A percentile compares a stretch with the other conserved stretches of the same genome.
These are phyloP conservation scores for Tulasnella sp. DNA, from an alignment of 768 basidiomycete species.

Conservation along the genomic window DNA sequence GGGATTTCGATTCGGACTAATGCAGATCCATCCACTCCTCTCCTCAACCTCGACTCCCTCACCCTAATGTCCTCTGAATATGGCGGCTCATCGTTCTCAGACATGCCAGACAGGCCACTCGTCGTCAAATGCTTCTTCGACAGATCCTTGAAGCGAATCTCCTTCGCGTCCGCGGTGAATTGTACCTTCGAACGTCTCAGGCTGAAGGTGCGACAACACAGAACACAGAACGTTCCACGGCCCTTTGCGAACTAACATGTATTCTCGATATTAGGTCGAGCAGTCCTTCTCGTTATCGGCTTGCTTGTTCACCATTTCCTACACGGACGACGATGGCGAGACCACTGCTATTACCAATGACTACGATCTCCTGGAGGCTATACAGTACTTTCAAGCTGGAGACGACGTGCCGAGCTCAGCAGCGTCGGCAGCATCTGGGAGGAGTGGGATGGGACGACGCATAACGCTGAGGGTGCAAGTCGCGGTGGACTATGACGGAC, in stretches of 20 bases:
- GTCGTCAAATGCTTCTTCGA: constrained; percentile 85
- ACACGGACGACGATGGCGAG: constrained; percentile 89
- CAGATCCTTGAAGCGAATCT: constrained; percentile 71
- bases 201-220: constrained; percentile 60
- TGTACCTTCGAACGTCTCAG: constrained; percentile 77
- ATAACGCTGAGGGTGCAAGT: constrained; percentile 80
- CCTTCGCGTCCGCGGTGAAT: constrained; percentile 75
- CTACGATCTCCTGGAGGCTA: constrained; percentile 79
- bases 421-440: constrained; percentile 69
- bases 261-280: constrained; percentile 61
- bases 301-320: constrained; percentile 71
- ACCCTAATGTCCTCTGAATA: constrained; percentile 36
- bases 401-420: constrained; percentile 67
- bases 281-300: constrained; percentile 78
- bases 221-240: neutral
- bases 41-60: neutral
- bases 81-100: constrained; percentile 35
- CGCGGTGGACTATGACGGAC: constrained; percentile 86
- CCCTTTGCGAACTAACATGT: neutral
- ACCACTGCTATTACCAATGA: constrained; percentile 69
- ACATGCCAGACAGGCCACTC: constrained; percentile 73
- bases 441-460: constrained; percentile 56
- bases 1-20: constrained; percentile 17
- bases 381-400: constrained; percentile 81
- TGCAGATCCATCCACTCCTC: neutral